These are phyloP conservation scores for Stephania yunnanensis DNA, from an alignment of 164 flowering plant species.

Conservation along the genomic window DNA sequence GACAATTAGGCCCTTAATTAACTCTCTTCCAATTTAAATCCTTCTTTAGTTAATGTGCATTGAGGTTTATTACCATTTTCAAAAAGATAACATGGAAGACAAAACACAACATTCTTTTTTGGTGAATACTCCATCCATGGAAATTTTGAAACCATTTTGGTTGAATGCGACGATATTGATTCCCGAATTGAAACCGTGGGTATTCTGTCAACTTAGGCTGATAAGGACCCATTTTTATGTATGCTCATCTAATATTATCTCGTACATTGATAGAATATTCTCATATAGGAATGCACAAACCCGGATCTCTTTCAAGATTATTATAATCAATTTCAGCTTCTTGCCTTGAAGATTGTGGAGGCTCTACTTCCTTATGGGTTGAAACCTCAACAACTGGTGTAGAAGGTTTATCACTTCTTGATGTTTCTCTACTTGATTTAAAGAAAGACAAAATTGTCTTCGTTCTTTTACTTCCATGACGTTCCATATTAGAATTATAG, in stretches of 20 bases:
- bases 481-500: no score
- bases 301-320: background rate
- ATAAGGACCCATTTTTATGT: background rate
- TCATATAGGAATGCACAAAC: constrained; percentile 1
- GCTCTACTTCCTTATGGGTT: no score
- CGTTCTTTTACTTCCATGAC: no score
- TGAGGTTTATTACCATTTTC: background rate
- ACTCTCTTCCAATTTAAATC: constrained; percentile 11
- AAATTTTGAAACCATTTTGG: background rate
- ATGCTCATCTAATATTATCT: background rate
- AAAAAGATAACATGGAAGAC: constrained; percentile 8
- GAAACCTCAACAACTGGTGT: no score
- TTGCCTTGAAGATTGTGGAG: background rate
- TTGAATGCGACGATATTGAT: background rate
- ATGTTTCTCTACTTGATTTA: no score
- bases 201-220: background rate
- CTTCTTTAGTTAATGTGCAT: background rate
- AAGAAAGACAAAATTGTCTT: no score
- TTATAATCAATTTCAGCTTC: background rate
- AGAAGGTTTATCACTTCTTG: no score
- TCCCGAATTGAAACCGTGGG: background rate
- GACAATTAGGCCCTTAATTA: background rate
- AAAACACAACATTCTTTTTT: background rate
- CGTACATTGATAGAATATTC: background rate
- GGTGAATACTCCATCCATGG: constrained; percentile 7